Base-by-base conservation (phyloP, 148 eudicot genomes). In the Heliosperma pusillum region DNA sequence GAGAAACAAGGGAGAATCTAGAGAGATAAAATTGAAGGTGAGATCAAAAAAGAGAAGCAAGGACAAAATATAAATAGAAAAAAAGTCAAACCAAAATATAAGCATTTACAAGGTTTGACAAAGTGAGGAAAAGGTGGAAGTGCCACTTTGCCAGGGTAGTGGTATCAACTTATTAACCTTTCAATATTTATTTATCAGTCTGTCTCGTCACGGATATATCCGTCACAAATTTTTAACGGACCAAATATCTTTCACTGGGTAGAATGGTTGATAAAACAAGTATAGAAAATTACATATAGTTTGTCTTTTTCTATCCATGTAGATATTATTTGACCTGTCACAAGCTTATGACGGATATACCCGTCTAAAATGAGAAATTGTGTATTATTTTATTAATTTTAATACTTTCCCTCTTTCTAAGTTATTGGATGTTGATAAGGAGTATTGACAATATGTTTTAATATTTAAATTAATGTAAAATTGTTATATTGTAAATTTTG, bases 11-110 rank as follows among this genome's bases (percentile, higher is more conserved):
- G 68, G 58, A 57, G 56, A 44, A 5, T 36, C 7, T 50, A 68
- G 30, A 22, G 61, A 74, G 30, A 60, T 47, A 53, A 20, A 56
- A 59, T 67, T 69, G 82, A 75, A 69, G 75, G 63, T 74, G 82
- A 25, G 77, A 68, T 79, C 27, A 75, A 10, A 63, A 25, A 61
- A 42, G 59, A 9, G 20, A 63, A 33, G 5, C 11, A 1, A 52
- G 24, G 13, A 42, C 6, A 1, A 22, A 24, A 7, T 40, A 20
- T 10, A 33, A 52, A 8, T 10, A n/a, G 21, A 15, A 59, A 21
- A 11, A 19, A 33, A 15, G 19, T 29, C 9, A 10, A 74, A 26
- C 64, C 47, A 33, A 72, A 66, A 66, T 66, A 65, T 56, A 42
- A 72, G 21, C 24, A 26, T 50, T 40, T 44, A 42, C 66, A 21